Conservation (phyloP, 306 rosid species). For the Crataegus laevigata region DNA sequence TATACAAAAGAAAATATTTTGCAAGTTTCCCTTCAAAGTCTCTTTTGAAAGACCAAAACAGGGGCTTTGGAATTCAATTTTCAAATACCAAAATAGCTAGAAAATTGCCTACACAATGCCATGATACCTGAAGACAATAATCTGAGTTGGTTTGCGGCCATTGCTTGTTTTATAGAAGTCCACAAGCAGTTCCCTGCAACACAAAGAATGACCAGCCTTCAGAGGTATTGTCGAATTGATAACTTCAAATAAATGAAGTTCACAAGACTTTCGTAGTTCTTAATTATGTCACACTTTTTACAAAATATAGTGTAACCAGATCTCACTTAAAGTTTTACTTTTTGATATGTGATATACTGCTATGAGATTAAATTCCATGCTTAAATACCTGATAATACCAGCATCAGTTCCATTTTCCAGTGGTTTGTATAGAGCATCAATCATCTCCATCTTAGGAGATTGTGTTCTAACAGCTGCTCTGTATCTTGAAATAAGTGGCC, state of each 20-base stretch:
- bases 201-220: slow-evolving; percentile 7
- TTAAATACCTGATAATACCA: slow-evolving; percentile 78
- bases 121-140: slow-evolving; percentile 78
- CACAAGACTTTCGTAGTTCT: neutral
- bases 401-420: slow-evolving; percentile 58
- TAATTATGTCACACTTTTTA: neutral
- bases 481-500: slow-evolving; percentile 91
- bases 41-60: neutral
- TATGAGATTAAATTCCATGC: neutral
- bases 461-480: slow-evolving; percentile 81
- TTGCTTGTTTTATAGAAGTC: slow-evolving; percentile 69
- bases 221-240: slow-evolving; percentile 4
- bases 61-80: neutral
- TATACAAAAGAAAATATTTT: too few relatives aligned
- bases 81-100: neutral
- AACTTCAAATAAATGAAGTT: neutral
- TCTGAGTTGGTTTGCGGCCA: slow-evolving; percentile 66
- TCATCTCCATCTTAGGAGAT: slow-evolving; percentile 74
- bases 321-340: neutral
- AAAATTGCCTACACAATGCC: neutral
- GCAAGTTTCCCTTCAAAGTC: too few relatives aligned
- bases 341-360: neutral
- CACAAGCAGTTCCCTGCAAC: slow-evolving; percentile 78
- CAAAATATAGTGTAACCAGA: neutral
- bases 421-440: slow-evolving; percentile 85